Conservation (phyloP, 1,284 basidiomycete genomes). For the Rhodotorula mucilaginosa region DNA sequence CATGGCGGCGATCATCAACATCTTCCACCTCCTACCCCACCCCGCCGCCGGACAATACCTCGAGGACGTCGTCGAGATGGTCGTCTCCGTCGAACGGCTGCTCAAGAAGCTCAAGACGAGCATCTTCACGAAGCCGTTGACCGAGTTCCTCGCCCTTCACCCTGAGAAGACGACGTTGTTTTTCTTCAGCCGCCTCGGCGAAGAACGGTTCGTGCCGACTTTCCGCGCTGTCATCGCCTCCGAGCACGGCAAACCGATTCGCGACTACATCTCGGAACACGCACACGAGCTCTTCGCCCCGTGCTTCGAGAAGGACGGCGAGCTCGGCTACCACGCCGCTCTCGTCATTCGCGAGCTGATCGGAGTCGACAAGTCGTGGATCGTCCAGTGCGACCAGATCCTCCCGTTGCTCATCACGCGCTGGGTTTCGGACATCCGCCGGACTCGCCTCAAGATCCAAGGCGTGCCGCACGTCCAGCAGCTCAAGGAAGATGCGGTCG, state of each 20-base stretch:
- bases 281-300: constrained; percentile 61
- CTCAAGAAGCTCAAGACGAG: constrained; percentile 59
- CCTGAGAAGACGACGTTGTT: too few relatives aligned
- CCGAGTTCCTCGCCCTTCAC: too few relatives aligned
- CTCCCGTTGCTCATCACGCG: constrained; percentile 47
- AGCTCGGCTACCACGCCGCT: constrained; percentile 40
- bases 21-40: constrained; percentile 89
- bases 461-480: constrained; percentile 51
- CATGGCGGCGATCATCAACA: constrained; percentile 89
- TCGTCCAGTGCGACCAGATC: constrained; percentile 51
- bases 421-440: constrained; percentile 47
- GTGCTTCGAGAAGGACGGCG: constrained; percentile 35
- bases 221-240: constrained; percentile 56
- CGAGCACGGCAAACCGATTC: constrained; percentile 69
- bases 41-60: constrained; percentile 91
- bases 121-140: too few relatives aligned
- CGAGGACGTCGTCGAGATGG: constrained; percentile 75
- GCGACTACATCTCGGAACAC: constrained; percentile 68
- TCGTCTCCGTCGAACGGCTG: constrained; percentile 75
- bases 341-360: constrained; percentile 71
- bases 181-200: too few relatives aligned
- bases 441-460: constrained; percentile 49
- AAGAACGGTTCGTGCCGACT: too few relatives aligned
- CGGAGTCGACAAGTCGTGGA: constrained; percentile 67
- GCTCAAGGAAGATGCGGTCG: constrained; percentile 63